A percentile compares a stretch with the other conserved stretches of the same genome.
Evolutionary conservation across 345 rosid species (phyloP).

Genomic region (Populus pruinosa): DNA sequence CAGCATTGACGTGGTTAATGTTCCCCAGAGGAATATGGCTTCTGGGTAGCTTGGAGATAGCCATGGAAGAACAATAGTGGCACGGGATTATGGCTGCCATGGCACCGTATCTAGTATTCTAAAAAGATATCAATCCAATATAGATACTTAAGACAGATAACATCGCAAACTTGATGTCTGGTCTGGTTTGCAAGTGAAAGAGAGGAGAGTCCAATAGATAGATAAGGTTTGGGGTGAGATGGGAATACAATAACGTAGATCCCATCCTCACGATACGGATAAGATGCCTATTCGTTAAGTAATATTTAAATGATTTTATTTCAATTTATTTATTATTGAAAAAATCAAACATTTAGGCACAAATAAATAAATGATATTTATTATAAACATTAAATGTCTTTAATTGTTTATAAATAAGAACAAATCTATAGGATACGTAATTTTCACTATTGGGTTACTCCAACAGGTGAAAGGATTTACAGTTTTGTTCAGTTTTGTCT

Average conservation of each 20-base stretch:
- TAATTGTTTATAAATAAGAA: no score
- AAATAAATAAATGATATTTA: no score
- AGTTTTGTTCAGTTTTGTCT: no score
- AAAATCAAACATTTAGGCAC: no score
- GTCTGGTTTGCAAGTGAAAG: not conserved
- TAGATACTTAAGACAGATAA: constrained; percentile 7
- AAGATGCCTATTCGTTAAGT: constrained; percentile 17
- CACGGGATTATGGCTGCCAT: constrained; percentile 54
- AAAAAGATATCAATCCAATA: not conserved
- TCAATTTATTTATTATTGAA: no score
- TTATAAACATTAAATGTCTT: no score
- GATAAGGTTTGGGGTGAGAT: constrained; percentile 20
- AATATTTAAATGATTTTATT: no score
- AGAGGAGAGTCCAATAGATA: constrained; percentile 17
- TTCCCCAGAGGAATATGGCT: constrained; percentile 18
- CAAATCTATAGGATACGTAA: no score
- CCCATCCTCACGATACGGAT: constrained; percentile 42
- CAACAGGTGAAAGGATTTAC: no score
- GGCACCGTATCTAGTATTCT: not conserved
- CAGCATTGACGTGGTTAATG: constrained; percentile 17
- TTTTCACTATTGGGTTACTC: no score
- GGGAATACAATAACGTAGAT: not conserved
- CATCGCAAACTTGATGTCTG: not conserved
- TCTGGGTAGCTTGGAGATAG: constrained; percentile 34
- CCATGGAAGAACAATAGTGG: constrained; percentile 34